Percentiles rank a stretch among this genome's conserved stretches.
Evolutionary conservation across 2,329 filamentous ascomycete species (phyloP).

Genomic region (Fusarium stilboides): DNA sequence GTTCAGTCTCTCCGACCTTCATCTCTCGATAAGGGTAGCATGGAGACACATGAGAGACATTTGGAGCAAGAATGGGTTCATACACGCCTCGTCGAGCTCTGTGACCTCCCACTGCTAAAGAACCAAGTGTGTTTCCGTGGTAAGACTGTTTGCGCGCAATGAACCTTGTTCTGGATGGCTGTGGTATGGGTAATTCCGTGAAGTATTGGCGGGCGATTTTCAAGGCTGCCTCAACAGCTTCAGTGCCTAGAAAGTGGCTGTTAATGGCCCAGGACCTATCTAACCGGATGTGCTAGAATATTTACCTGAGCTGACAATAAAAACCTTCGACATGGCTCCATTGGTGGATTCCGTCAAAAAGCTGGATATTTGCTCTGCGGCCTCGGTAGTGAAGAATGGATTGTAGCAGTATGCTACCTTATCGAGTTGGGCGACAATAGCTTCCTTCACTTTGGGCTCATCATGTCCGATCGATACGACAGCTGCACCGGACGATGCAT

Average conservation of each 20-base stretch:
- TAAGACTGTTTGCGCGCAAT: conserved; percentile 41
- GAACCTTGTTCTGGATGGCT: conserved; percentile 29
- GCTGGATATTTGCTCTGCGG: conserved; percentile 23
- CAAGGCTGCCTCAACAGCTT: conserved; percentile 42
- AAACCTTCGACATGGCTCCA: conserved; percentile 35
- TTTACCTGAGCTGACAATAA: conserved; percentile 32
- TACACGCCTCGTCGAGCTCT: conserved; percentile 47
- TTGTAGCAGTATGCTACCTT: conserved; percentile 37
- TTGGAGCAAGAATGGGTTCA: conserved; percentile 44
- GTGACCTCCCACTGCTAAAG: conserved; percentile 28
- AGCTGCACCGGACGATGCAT: conserved; percentile 39
- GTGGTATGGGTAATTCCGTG: conserved; percentile 33
- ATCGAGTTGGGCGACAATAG: conserved; percentile 25
- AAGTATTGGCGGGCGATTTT: conserved; percentile 45
- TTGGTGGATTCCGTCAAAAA: conserved; percentile 31
- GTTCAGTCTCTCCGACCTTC: conserved; percentile 47
- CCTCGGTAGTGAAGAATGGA: conserved; percentile 36
- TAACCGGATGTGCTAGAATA: not conserved
- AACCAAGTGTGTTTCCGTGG: conserved; percentile 40
- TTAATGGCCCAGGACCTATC: not conserved
- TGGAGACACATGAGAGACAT: conserved; percentile 50
- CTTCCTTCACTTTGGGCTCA: conserved; percentile 30
- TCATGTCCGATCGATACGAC: conserved; percentile 38
- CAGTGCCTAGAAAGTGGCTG: conserved; percentile 23
- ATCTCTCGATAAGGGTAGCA: conserved; percentile 49